phyloP scores from a whole-genome alignment of 495 filamentous ascomycete genomes.

The Hypomontagnella submonticulosa region DNA sequence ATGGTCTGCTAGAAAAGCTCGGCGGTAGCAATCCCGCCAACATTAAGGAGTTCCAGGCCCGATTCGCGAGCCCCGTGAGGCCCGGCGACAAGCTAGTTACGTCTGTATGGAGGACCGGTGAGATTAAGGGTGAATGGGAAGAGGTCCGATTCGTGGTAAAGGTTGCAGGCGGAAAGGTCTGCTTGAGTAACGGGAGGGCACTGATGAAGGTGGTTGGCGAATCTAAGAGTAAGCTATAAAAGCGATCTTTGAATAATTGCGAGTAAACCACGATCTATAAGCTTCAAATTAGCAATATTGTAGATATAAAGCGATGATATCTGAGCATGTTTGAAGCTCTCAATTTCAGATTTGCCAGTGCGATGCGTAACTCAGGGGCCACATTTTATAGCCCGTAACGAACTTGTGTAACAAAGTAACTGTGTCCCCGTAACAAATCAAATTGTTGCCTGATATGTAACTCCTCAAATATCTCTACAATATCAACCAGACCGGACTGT shows the following conservation, averaged over 20 bases:
- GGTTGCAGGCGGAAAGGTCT: conserved; percentile 77
- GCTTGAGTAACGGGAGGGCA: conserved; percentile 84
- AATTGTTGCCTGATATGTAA: conserved; percentile 28
- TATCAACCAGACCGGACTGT: not conserved
- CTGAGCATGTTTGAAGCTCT: conserved; percentile 19
- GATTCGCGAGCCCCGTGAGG: conserved; percentile 85
- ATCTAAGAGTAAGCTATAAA: conserved; percentile 73
- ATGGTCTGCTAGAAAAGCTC: conserved; percentile 75
- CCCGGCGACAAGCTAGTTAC: conserved; percentile 76
- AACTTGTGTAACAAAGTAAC: conserved; percentile 29
- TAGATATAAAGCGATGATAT: no score
- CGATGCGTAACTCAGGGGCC: conserved; percentile 9
- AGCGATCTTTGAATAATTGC: no score
- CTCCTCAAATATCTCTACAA: conserved; percentile 8
- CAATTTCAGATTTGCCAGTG: not conserved
- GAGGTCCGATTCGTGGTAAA: conserved; percentile 82
- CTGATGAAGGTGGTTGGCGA: conserved; percentile 71
- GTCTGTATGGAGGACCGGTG: conserved; percentile 73
- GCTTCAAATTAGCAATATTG: no score
- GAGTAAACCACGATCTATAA: no score
- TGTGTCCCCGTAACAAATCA: conserved; percentile 27
- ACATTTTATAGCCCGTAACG: conserved; percentile 9
- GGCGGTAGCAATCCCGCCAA: conserved; percentile 82
- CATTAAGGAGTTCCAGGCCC: conserved; percentile 85
- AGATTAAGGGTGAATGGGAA: conserved; percentile 76